Conservation (phyloP, 1,284 basidiomycete species). For the Golubevia sp. region DNA sequence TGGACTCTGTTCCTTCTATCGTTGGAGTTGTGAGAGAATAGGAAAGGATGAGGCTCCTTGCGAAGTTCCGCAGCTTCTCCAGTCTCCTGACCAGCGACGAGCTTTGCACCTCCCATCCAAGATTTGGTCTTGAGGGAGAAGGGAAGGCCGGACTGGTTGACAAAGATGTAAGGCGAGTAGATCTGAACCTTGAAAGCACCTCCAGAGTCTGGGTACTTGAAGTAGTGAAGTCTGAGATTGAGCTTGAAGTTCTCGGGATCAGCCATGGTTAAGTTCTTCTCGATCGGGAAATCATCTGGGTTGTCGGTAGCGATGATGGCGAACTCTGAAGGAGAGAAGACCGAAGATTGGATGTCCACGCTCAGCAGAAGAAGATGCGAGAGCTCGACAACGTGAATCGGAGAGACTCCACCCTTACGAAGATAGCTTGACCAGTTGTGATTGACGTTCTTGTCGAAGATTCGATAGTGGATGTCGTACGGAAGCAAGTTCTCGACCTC, state of each 20-base stretch:
- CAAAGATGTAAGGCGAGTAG: slow-evolving; percentile 85
- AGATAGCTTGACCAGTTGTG: slow-evolving; percentile 84
- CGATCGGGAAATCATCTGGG: slow-evolving; percentile 85
- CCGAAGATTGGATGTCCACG: slow-evolving; percentile 76
- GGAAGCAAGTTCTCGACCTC: slow-evolving; percentile 96
- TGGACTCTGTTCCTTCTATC: slow-evolving; percentile 83
- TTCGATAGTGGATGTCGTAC: slow-evolving; percentile 89
- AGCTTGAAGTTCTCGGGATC: slow-evolving; percentile 81
- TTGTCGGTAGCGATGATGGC: slow-evolving; percentile 95
- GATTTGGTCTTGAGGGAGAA: slow-evolving; percentile 78
- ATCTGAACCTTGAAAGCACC: slow-evolving; percentile 99
- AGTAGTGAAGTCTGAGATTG: slow-evolving; percentile 81
- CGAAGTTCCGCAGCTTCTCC: slow-evolving; percentile 10
- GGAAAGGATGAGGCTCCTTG: slow-evolving; percentile 59
- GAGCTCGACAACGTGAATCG: slow-evolving; percentile 93
- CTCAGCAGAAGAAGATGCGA: slow-evolving; percentile 92
- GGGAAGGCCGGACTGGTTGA: slow-evolving; percentile 91
- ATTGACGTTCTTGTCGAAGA: slow-evolving; percentile 93
- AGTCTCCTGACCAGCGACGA: slow-evolving; percentile 78
- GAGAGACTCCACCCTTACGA: slow-evolving; percentile 90
- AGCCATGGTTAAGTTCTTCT: slow-evolving; percentile 73
- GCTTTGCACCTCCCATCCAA: slow-evolving; percentile 74
- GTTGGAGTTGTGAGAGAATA: slow-evolving; percentile 81
- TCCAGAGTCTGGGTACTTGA: slow-evolving; percentile 79
- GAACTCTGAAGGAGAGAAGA: slow-evolving; percentile 96